These are phyloP conservation scores for Paecilomyces niveus DNA, from an alignment of 2,329 filamentous ascomycete genomes.

Conservation along the genomic window DNA sequence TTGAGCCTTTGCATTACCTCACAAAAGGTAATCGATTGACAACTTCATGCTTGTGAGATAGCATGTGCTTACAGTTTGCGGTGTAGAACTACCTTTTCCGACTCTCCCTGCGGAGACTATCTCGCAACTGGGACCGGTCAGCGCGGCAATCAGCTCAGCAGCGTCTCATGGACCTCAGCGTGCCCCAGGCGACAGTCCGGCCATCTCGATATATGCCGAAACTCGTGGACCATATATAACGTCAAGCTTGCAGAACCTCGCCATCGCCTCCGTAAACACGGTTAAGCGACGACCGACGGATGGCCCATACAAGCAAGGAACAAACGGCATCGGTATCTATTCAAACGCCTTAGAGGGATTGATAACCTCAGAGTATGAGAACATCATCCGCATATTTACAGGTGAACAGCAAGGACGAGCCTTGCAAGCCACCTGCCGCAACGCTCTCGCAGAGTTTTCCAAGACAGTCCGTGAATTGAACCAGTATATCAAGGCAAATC, in stretches of 20 bases:
- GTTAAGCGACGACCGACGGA: slow-evolving; percentile 68
- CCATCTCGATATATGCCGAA: slow-evolving; percentile 78
- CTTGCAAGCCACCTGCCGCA: slow-evolving; percentile 71
- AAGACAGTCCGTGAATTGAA: slow-evolving; percentile 86
- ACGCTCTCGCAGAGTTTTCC: slow-evolving; percentile 71
- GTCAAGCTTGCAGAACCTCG: slow-evolving; percentile 73
- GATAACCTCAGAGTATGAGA: slow-evolving; percentile 83
- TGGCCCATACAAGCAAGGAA: slow-evolving; percentile 78
- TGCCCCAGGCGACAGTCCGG: slow-evolving; percentile 56
- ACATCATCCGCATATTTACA: slow-evolving; percentile 78
- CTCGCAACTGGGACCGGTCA: slow-evolving; percentile 70
- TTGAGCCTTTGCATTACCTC: slow-evolving; percentile 87
- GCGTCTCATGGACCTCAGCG: slow-evolving; percentile 46
- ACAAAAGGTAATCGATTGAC: slow-evolving; percentile 62
- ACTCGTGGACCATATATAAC: slow-evolving; percentile 82
- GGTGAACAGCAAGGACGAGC: slow-evolving; percentile 77
- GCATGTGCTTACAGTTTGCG: slow-evolving; percentile 8
- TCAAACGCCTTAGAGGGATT: slow-evolving; percentile 80
- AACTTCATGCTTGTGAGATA: slow-evolving; percentile 3
- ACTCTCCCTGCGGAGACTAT: slow-evolving; percentile 68
- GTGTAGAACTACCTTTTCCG: slow-evolving; percentile 64
- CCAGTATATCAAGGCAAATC: slow-evolving; percentile 75
- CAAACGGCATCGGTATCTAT: slow-evolving; percentile 87
- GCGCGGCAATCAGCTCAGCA: slow-evolving; percentile 63
- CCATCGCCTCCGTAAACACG: slow-evolving; percentile 77